Evolutionary conservation across 2,329 filamentous ascomycete species (phyloP).

Genomic region (Penicillium freii): DNA sequence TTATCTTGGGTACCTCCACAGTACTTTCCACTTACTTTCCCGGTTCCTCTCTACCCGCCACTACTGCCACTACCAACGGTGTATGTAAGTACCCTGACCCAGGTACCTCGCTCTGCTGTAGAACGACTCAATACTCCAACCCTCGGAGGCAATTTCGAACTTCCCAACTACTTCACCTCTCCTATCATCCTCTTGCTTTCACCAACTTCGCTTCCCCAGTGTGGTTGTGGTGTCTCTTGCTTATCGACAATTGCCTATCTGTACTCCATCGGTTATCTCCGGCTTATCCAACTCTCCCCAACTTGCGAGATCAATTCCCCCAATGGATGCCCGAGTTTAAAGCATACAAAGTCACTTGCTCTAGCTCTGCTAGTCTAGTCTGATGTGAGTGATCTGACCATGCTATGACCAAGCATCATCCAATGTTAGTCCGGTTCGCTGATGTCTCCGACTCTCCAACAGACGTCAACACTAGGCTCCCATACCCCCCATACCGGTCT

Average conservation of each 20-base stretch:
- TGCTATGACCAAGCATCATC: background rate
- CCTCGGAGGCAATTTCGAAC: constrained; percentile 21
- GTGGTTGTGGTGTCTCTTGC: constrained; percentile 4
- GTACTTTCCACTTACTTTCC: constrained; percentile 2
- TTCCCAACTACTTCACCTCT: constrained; percentile 13
- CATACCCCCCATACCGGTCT: constrained; percentile 17
- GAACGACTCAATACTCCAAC: constrained; percentile 7
- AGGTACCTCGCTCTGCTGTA: constrained; percentile 19
- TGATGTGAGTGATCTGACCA: constrained; percentile 5
- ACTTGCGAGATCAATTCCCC: constrained; percentile 12
- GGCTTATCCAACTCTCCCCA: constrained; percentile 27
- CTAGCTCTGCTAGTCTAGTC: constrained; percentile 4
- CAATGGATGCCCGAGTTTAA: constrained; percentile 15
- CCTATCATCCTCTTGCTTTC: constrained; percentile 1
- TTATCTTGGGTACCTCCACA: constrained; percentile 10
- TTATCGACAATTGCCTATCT: constrained; percentile 21
- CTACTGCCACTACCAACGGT: constrained; percentile 14
- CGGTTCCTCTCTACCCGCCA: constrained; percentile 4
- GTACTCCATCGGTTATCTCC: constrained; percentile 34
- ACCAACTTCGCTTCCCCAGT: constrained; percentile 1
- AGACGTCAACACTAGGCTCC: constrained; percentile 14
- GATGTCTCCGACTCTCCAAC: constrained; percentile 1
- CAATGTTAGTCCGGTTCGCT: background rate
- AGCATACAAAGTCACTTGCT: constrained; percentile 9
- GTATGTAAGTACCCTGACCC: constrained; percentile 15